Evolutionary conservation across 2,329 filamentous ascomycete genomes (phyloP).

Genomic region (Amauroascus niger): DNA sequence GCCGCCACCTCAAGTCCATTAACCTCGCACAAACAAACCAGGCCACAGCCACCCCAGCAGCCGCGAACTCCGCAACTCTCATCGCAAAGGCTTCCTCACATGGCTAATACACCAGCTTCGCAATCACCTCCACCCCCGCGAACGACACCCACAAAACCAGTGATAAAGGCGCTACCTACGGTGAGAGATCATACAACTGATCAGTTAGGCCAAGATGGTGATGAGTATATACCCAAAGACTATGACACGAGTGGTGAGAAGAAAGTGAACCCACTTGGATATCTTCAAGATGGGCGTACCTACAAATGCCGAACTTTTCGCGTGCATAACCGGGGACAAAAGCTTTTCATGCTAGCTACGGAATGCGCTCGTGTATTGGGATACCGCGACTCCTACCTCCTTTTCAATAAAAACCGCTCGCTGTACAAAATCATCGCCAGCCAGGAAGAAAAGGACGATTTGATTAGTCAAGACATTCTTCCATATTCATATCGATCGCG

Average conservation of each 20-base stretch:
- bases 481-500: conserved; percentile 97
- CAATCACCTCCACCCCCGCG: conserved; percentile 59
- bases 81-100: conserved; percentile 28
- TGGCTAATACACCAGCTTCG: conserved; percentile 40
- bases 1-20: conserved; percentile 25
- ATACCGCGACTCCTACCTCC: conserved; percentile 92
- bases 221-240: conserved; percentile 92
- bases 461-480: conserved; percentile 88
- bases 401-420: conserved; percentile 98
- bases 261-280: conserved; percentile 78
- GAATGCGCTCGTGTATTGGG: conserved; percentile 90
- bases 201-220: conserved; percentile 76
- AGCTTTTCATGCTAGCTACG: conserved; percentile 96
- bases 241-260: conserved; percentile 87
- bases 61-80: conserved; percentile 34
- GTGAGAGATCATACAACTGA: conserved; percentile 96
- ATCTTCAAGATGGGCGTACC: conserved; percentile 69
- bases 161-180: conserved; percentile 87
- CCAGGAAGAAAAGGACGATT: conserved; percentile 89
- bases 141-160: conserved; percentile 66
- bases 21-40: conserved; percentile 23
- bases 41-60: conserved; percentile 25
- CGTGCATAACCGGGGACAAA: conserved; percentile 80
- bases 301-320: conserved; percentile 91
- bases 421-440: conserved; percentile 96